Conservation (phyloP, 768 basidiomycete genomes). For the Arthromyces matolae region DNA sequence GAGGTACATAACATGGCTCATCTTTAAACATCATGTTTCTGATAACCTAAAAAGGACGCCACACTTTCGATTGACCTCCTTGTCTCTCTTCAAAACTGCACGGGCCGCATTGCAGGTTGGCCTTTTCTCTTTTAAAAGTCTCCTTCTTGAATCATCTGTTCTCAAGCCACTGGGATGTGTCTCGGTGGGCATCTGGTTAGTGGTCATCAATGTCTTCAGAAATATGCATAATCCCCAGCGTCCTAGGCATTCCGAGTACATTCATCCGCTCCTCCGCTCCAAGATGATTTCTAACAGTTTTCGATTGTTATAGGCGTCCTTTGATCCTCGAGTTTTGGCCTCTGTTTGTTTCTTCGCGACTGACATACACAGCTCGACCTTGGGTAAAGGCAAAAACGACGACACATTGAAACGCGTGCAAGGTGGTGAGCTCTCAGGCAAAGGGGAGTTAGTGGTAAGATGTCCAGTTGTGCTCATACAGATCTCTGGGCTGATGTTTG, state of each 20-base stretch:
- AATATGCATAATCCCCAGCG: too few species aligned
- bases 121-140: background rate
- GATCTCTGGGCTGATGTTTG: too few species aligned
- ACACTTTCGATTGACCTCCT: slow-evolving; percentile 76
- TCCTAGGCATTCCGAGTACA: slow-evolving; percentile 39
- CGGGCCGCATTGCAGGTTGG: slow-evolving; percentile 81
- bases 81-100: slow-evolving; percentile 72
- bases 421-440: slow-evolving; percentile 71
- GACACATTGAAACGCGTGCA: slow-evolving; percentile 72
- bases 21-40: background rate
- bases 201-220: slow-evolving; percentile 7
- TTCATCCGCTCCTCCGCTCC: background rate
- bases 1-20: slow-evolving; percentile 48
- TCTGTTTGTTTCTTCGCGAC: slow-evolving; percentile 95
- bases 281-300: background rate
- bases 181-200: slow-evolving; percentile 80
- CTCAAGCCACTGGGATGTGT: slow-evolving; percentile 83
- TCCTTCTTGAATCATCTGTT: background rate
- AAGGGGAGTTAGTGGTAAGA: slow-evolving; percentile 81
- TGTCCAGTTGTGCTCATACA: background rate
- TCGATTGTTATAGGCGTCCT: slow-evolving; percentile 70
- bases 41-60: slow-evolving; percentile 54
- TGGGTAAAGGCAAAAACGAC: slow-evolving; percentile 82
- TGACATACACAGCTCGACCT: slow-evolving; percentile 83
- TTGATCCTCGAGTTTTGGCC: slow-evolving; percentile 78